These are phyloP conservation scores for Delitschia confertaspora DNA, from an alignment of 495 filamentous ascomycete species.

Conservation along the genomic window DNA sequence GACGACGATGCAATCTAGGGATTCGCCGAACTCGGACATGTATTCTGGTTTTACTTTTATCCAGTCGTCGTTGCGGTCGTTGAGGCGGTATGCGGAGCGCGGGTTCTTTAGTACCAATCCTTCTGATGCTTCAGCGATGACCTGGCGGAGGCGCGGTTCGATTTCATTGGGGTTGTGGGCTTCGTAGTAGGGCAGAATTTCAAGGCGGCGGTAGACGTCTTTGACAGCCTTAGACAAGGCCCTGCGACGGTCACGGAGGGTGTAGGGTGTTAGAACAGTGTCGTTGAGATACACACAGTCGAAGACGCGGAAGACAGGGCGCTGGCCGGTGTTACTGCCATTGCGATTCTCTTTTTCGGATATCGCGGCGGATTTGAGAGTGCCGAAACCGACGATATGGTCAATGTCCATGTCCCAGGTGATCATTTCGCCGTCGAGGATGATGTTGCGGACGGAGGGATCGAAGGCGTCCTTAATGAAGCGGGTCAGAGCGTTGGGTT, in stretches of 20 bases:
- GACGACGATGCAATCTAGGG: slow-evolving; percentile 77
- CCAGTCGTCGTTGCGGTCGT: slow-evolving; percentile 93
- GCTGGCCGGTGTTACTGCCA: slow-evolving; percentile 47
- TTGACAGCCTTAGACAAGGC: slow-evolving; percentile 61
- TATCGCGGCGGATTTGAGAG: slow-evolving; percentile 83
- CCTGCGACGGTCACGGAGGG: slow-evolving; percentile 68
- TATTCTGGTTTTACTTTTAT: slow-evolving; percentile 99
- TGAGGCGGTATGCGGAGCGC: slow-evolving; percentile 71
- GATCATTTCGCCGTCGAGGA: slow-evolving; percentile 97
- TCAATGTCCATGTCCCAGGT: slow-evolving; percentile 91
- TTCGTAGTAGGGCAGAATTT: slow-evolving; percentile 66
- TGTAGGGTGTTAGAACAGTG: slow-evolving; percentile 66
- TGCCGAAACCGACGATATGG: slow-evolving; percentile 80
- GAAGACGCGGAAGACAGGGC: slow-evolving; percentile 80
- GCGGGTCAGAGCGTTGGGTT: slow-evolving; percentile 67
- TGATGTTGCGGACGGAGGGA: slow-evolving; percentile 69
- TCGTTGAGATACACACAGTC: slow-evolving; percentile 89
- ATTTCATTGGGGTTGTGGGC: slow-evolving; percentile 62
- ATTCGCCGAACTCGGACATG: slow-evolving; percentile 94
- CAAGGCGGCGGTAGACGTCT: slow-evolving; percentile 62
- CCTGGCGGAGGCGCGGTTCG: slow-evolving; percentile 66
- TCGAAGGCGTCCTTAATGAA: slow-evolving; percentile 73
- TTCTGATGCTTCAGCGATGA: slow-evolving; percentile 82
- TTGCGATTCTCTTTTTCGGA: slow-evolving; percentile 72
- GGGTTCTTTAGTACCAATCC: slow-evolving; percentile 94